A percentile compares a stretch with the other conserved stretches of the same genome.
phyloP scores from a whole-genome alignment of 2,329 filamentous ascomycete genomes.

The Cercospora sesami region DNA sequence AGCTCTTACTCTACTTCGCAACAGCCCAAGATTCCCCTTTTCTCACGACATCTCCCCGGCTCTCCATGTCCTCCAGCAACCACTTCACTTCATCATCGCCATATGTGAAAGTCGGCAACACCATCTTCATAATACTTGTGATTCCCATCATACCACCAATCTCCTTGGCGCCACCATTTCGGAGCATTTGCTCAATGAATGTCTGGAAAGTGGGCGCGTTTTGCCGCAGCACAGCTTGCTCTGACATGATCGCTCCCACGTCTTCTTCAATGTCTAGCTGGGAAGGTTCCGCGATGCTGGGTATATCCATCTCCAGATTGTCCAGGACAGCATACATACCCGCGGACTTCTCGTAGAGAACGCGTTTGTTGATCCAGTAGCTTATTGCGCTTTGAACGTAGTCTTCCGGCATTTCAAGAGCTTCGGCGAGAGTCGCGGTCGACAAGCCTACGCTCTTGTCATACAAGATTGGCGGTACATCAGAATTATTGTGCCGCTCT shows the following conservation, averaged over 20 bases:
- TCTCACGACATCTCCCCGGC: constrained; percentile 61
- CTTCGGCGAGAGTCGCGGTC: constrained; percentile 49
- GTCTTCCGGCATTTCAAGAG: constrained; percentile 71
- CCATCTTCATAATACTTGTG: constrained; percentile 92
- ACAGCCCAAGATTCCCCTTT: constrained; percentile 39
- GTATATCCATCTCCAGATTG: constrained; percentile 49
- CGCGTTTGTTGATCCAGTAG: constrained; percentile 70
- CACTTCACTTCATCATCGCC: constrained; percentile 83
- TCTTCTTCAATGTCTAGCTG: constrained; percentile 44
- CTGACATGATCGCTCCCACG: constrained; percentile 52
- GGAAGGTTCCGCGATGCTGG: constrained; percentile 29
- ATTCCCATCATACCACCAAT: constrained; percentile 79
- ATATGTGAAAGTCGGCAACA: constrained; percentile 84
- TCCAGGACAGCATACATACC: constrained; percentile 70
- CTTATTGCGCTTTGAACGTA: constrained; percentile 66
- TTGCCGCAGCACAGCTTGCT: constrained; percentile 64
- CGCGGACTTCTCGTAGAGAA: constrained; percentile 57
- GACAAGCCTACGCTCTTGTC: constrained; percentile 34
- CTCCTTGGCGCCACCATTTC: constrained; percentile 62
- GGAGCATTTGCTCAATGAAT: constrained; percentile 93
- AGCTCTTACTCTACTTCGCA: constrained; percentile 4
- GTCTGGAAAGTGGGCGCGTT: constrained; percentile 78
- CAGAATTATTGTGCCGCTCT: constrained; percentile 43
- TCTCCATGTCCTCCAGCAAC: constrained; percentile 77
- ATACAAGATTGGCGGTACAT: constrained; percentile 13